Conservation (phyloP, 768 basidiomycete genomes). For the Leucocoprinus birnbaumii region DNA sequence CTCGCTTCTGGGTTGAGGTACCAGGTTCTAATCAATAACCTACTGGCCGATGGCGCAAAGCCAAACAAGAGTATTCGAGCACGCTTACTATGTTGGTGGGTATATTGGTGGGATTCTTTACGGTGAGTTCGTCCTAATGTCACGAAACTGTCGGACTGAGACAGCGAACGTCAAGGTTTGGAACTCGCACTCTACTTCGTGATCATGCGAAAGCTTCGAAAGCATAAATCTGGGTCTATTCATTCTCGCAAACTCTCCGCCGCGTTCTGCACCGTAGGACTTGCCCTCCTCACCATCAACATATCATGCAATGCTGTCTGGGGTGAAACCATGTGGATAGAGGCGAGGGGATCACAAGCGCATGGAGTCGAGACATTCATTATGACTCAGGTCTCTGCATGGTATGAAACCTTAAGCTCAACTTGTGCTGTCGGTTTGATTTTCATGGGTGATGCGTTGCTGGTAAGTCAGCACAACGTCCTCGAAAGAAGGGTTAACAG, state of each 20-base stretch:
- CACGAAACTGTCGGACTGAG: neutral
- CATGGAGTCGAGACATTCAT: constrained; percentile 25
- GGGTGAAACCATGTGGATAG: constrained; percentile 31
- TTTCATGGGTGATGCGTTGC: constrained; percentile 29
- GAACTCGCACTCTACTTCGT: constrained; percentile 26
- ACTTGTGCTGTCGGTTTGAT: constrained; percentile 24
- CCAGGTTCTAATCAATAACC: no score
- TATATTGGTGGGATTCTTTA: constrained; percentile 30
- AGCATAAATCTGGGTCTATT: neutral
- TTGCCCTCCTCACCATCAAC: constrained; percentile 26
- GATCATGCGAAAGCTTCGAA: constrained; percentile 17
- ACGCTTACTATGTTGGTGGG: constrained; percentile 27
- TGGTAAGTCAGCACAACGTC: constrained; percentile 17
- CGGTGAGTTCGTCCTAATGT: constrained; percentile 16
- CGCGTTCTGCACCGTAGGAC: constrained; percentile 23
- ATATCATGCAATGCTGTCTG: constrained; percentile 28
- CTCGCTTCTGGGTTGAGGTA: no score
- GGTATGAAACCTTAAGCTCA: constrained; percentile 29
- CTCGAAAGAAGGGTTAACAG: neutral
- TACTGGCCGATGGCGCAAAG: constrained; percentile 2
- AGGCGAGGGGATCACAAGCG: constrained; percentile 19
- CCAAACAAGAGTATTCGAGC: constrained; percentile 21
- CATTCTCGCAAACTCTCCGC: constrained; percentile 22
- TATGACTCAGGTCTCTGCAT: constrained; percentile 22
- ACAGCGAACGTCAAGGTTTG: constrained; percentile 18